Evolutionary conservation across 108 stramenopile genomes (phyloP).

Genomic region (Mayamaea pseudoterrestris): DNA sequence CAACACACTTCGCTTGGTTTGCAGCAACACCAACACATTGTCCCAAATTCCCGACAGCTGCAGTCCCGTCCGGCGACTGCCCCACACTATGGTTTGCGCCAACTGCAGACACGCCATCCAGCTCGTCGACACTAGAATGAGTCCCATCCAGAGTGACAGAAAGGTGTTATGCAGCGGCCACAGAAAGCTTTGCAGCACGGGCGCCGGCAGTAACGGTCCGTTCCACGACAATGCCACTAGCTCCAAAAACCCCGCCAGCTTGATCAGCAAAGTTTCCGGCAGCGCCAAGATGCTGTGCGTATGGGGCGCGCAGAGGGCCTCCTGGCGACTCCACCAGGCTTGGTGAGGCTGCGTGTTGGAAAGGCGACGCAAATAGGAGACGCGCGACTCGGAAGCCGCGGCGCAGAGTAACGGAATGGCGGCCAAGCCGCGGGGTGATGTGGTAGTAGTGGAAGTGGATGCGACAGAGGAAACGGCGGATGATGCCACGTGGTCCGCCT

Average conservation of each 20-base stretch:
- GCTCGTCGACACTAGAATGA: slow-evolving; percentile 49
- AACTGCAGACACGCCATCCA: slow-evolving; percentile 21
- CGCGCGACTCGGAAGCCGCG: slow-evolving; percentile 67
- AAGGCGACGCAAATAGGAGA: slow-evolving; percentile 60
- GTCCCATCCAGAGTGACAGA: slow-evolving; percentile 56
- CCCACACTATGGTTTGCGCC: slow-evolving; percentile 52
- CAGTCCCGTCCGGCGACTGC: slow-evolving; percentile 53
- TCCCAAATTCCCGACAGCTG: slow-evolving; percentile 42
- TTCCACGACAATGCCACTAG: slow-evolving; percentile 19
- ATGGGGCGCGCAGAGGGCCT: slow-evolving; percentile 53
- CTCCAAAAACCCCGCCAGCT: slow-evolving; percentile 43
- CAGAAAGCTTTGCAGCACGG: slow-evolving; percentile 48
- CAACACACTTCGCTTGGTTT: slow-evolving; percentile 11
- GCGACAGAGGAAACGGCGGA: neutral
- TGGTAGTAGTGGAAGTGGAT: neutral
- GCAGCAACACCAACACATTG: slow-evolving; percentile 32
- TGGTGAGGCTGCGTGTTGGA: slow-evolving; percentile 12
- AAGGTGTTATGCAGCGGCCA: slow-evolving; percentile 80
- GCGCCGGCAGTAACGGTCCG: slow-evolving; percentile 19
- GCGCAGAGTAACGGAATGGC: slow-evolving; percentile 73
- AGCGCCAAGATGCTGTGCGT: slow-evolving; percentile 31
- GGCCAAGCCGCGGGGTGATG: slow-evolving; percentile 50
- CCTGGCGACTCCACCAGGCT: slow-evolving; percentile 81
- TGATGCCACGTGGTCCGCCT: no score
- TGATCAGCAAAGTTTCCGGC: slow-evolving; percentile 47